Conservation (phyloP, 2,329 filamentous ascomycete genomes). For the Alternaria novae-zelandiae region DNA sequence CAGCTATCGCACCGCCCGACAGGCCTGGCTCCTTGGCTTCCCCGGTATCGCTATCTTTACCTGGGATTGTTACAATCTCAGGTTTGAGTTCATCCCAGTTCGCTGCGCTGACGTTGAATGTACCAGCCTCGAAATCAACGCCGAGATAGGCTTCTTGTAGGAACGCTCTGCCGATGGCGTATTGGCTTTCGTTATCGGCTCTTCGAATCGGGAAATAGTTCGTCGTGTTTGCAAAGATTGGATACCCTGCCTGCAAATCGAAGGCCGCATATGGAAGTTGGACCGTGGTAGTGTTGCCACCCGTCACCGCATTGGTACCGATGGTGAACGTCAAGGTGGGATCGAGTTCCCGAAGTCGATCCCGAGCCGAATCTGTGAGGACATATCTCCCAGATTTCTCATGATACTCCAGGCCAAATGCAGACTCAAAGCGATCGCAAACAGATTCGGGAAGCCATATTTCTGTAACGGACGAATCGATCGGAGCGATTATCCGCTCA, state of each 20-base stretch:
- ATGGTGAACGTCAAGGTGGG: neutral
- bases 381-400: neutral
- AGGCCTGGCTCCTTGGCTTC: neutral
- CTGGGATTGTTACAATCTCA: neutral
- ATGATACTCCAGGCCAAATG: neutral
- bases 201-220: conserved; percentile 71
- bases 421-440: conserved; percentile 2
- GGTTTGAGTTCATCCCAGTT: neutral
- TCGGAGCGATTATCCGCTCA: neutral
- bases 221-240: conserved; percentile 64
- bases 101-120: conserved; percentile 32
- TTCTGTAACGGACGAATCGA: neutral
- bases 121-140: conserved; percentile 51
- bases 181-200: conserved; percentile 58
- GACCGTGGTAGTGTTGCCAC: conserved; percentile 26
- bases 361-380: neutral
- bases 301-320: neutral
- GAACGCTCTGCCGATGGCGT: conserved; percentile 69
- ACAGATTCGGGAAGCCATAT: neutral
- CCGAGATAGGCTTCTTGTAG: conserved; percentile 67
- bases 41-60: neutral
- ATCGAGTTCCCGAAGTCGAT: neutral
- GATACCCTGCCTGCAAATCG: conserved; percentile 53
- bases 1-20: neutral
- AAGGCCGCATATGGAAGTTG: conserved; percentile 54